Percentiles rank a stretch among this genome's conserved stretches.
phyloP scores from a whole-genome alignment of 495 filamentous ascomycete species.

The Cairneyella variabilis region DNA sequence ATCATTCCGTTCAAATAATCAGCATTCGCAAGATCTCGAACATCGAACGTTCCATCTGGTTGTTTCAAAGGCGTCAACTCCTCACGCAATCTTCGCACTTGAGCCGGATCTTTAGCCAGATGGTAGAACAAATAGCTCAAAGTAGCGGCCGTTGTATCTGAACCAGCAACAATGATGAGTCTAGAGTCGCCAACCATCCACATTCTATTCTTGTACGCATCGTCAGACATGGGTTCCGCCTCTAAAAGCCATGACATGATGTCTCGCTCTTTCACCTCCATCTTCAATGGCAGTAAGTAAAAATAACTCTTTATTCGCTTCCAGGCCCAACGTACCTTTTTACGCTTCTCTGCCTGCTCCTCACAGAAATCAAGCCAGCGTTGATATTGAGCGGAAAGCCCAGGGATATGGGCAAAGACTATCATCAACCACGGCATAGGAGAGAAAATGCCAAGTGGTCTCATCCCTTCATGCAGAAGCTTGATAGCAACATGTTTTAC shows the following conservation, averaged over 20 bases:
- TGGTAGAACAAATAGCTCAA: background rate
- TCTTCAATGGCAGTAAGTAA: no score
- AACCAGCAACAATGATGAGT: background rate
- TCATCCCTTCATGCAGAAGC: background rate
- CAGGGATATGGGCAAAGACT: slow-evolving; percentile 5
- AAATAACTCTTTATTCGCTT: no score
- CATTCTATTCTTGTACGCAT: background rate
- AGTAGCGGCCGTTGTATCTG: slow-evolving; percentile 6
- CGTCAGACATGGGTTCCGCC: background rate
- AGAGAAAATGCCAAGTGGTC: background rate
- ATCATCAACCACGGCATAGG: background rate
- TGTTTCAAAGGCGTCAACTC: background rate
- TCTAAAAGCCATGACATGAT: background rate
- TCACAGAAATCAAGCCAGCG: background rate
- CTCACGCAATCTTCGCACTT: background rate
- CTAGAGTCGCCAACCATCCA: background rate
- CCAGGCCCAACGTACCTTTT: slow-evolving; percentile 20
- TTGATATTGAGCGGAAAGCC: background rate
- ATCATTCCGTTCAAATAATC: slow-evolving; percentile 43
- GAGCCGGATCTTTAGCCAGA: background rate
- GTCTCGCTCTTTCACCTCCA: slow-evolving; percentile 7
- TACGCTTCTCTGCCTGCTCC: background rate
- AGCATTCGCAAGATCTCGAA: slow-evolving; percentile 7
- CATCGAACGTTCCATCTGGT: slow-evolving; percentile 4
- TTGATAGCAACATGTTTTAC: background rate